These are phyloP conservation scores for Metarhizium robertsii DNA, from an alignment of 2,329 filamentous ascomycete genomes.

Conservation along the genomic window DNA sequence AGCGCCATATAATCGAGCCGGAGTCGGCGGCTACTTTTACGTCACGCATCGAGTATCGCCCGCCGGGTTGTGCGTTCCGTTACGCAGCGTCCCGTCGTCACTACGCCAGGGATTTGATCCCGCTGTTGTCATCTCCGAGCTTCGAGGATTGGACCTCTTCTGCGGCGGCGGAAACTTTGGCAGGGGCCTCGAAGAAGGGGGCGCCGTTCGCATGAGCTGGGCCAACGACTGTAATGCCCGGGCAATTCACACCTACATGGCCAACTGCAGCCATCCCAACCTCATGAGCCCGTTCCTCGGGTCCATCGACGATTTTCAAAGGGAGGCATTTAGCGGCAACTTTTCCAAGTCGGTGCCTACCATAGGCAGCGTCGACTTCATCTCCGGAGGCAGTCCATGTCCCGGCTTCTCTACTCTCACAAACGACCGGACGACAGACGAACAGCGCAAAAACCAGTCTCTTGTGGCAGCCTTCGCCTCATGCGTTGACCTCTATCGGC, in stretches of 20 bases:
- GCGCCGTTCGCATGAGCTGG: slow-evolving; percentile 54
- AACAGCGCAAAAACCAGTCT: slow-evolving; percentile 61
- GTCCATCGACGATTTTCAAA: slow-evolving; percentile 62
- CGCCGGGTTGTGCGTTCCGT: slow-evolving; percentile 19
- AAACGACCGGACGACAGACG: slow-evolving; percentile 37
- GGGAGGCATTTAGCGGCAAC: slow-evolving; percentile 41
- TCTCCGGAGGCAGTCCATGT: slow-evolving; percentile 68
- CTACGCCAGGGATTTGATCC: slow-evolving; percentile 50
- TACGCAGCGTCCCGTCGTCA: slow-evolving; percentile 22
- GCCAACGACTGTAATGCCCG: slow-evolving; percentile 56
- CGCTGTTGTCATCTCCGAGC: slow-evolving; percentile 19
- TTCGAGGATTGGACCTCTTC: slow-evolving; percentile 62
- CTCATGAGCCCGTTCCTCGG: slow-evolving; percentile 51
- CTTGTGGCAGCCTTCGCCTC: slow-evolving; percentile 69
- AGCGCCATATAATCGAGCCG: slow-evolving; percentile 55
- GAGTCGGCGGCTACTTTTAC: slow-evolving; percentile 58
- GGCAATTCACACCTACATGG: slow-evolving; percentile 65
- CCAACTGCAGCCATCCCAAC: slow-evolving; percentile 42
- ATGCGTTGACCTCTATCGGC: slow-evolving; percentile 64
- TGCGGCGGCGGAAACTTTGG: slow-evolving; percentile 73
- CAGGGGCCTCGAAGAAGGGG: slow-evolving; percentile 63
- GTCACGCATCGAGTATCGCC: slow-evolving; percentile 33
- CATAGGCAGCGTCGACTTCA: slow-evolving; percentile 57
- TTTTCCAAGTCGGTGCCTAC: slow-evolving; percentile 38
- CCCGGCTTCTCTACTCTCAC: slow-evolving; percentile 66